These are phyloP conservation scores for Claviceps citrina DNA, from an alignment of 2,329 filamentous ascomycete genomes.

Conservation along the genomic window DNA sequence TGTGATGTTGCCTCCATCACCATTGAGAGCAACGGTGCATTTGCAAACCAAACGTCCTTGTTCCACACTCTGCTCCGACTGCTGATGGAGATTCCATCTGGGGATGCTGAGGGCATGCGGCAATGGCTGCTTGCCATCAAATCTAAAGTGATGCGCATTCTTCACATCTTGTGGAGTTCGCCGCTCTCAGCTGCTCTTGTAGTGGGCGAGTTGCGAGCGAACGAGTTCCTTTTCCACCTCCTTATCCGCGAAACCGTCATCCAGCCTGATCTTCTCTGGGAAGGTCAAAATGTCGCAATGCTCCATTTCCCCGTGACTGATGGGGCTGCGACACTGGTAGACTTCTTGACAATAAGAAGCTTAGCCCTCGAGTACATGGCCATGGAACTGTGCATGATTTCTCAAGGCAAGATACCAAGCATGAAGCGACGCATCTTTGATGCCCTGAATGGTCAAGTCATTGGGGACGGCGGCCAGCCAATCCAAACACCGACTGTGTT, in stretches of 20 bases:
- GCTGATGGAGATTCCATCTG: conserved; percentile 52
- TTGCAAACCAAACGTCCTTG: conserved; percentile 56
- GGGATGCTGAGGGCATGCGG: conserved; percentile 43
- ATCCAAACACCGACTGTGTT: conserved; percentile 64
- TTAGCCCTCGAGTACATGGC: conserved; percentile 73
- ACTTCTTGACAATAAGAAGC: conserved; percentile 65
- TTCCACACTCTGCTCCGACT: conserved; percentile 69
- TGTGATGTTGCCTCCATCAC: conserved; percentile 58
- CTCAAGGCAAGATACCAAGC: conserved; percentile 53
- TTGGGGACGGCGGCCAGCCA: conserved; percentile 48
- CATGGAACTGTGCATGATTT: conserved; percentile 66
- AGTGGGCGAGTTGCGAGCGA: conserved; percentile 63
- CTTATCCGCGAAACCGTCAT: conserved; percentile 60
- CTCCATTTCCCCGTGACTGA: conserved; percentile 54
- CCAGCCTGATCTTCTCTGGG: conserved; percentile 55
- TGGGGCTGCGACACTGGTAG: conserved; percentile 53
- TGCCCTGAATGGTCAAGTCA: conserved; percentile 63
- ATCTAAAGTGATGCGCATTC: conserved; percentile 52
- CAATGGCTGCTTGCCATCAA: conserved; percentile 57
- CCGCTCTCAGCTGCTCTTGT: conserved; percentile 61
- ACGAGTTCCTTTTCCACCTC: conserved; percentile 66
- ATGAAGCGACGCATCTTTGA: conserved; percentile 54
- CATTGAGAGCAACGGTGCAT: conserved; percentile 52
- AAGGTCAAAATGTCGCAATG: conserved; percentile 44
- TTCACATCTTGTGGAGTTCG: conserved; percentile 73